Evolutionary conservation across 768 basidiomycete genomes (phyloP).

Genomic region (Clitopilus hobsonii): DNA sequence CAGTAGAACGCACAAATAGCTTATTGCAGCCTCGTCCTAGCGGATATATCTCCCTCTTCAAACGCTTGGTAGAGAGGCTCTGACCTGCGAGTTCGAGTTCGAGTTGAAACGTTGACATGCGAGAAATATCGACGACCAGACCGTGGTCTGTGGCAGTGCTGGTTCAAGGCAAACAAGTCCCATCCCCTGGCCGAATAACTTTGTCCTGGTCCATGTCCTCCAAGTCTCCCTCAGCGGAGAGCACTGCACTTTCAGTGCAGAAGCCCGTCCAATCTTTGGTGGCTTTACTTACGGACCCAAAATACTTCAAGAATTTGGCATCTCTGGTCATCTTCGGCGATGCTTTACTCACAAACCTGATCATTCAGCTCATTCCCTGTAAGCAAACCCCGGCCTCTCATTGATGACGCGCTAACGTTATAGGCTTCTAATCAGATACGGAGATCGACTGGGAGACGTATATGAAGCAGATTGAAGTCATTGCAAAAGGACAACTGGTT

Average conservation of each 20-base stretch:
- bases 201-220: not conserved
- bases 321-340: conserved; percentile 67
- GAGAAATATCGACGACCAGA: no score
- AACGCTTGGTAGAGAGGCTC: no score
- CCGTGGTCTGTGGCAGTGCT: no score
- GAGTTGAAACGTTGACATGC: no score
- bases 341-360: conserved; percentile 70
- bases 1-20: no score
- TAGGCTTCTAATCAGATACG: conserved; percentile 59
- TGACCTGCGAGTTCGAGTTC: no score
- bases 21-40: no score
- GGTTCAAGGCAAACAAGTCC: no score
- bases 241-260: not conserved
- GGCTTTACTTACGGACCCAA: conserved; percentile 45
- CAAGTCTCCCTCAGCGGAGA: no score
- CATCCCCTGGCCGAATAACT: not conserved
- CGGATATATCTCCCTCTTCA: no score
- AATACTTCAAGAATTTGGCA: conserved; percentile 67
- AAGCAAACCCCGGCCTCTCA: conserved; percentile 22
- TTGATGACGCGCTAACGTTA: conserved; percentile 5
- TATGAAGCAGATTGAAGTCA: conserved; percentile 80
- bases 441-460: conserved; percentile 99
- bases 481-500: conserved; percentile 76
- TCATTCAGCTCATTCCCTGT: conserved; percentile 85
- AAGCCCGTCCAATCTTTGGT: not conserved